These are phyloP conservation scores for Phaeosphaeria sp. DNA, from an alignment of 2,329 filamentous ascomycete species.

Conservation along the genomic window DNA sequence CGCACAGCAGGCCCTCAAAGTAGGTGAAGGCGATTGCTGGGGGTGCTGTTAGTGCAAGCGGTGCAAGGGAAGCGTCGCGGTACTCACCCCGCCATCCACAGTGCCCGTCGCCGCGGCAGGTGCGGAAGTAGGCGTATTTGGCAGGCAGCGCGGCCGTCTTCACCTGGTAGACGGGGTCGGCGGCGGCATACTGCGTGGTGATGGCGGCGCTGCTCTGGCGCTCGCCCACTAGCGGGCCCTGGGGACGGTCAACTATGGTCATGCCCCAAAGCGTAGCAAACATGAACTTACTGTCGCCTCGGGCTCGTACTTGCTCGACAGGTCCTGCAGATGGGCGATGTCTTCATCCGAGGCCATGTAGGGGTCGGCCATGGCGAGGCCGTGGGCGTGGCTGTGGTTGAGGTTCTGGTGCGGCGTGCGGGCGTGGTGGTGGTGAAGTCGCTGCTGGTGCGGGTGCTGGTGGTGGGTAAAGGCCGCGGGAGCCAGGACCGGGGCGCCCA, in stretches of 20 bases:
- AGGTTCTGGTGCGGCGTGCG: slow-evolving; percentile 31
- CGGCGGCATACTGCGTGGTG: slow-evolving; percentile 84
- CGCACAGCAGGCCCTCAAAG: slow-evolving; percentile 81
- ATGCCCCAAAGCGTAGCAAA: not conserved
- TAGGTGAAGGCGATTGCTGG: slow-evolving; percentile 91
- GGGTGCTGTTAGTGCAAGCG: slow-evolving; percentile 33
- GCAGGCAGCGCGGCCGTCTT: slow-evolving; percentile 86
- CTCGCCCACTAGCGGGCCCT: slow-evolving; percentile 85
- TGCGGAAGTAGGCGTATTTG: slow-evolving; percentile 86
- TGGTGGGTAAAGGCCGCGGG: slow-evolving; percentile 41
- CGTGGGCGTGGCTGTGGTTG: slow-evolving; percentile 32
- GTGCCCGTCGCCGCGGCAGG: slow-evolving; percentile 89
- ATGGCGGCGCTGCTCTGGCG: slow-evolving; percentile 80
- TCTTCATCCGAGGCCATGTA: slow-evolving; percentile 58
- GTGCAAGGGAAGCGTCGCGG: slow-evolving; percentile 4
- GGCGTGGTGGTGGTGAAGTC: slow-evolving; percentile 48
- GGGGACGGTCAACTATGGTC: slow-evolving; percentile 27
- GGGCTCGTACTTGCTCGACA: slow-evolving; percentile 67
- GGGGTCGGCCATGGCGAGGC: slow-evolving; percentile 48
- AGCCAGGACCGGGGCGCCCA: slow-evolving; percentile 50
- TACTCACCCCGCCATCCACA: slow-evolving; percentile 95
- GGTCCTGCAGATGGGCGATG: slow-evolving; percentile 66
- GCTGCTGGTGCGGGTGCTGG: slow-evolving; percentile 48
- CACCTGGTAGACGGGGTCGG: slow-evolving; percentile 81
- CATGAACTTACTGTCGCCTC: slow-evolving; percentile 60